phyloP scores from a whole-genome alignment of 257 asterid species.

The Plantago elongata region DNA sequence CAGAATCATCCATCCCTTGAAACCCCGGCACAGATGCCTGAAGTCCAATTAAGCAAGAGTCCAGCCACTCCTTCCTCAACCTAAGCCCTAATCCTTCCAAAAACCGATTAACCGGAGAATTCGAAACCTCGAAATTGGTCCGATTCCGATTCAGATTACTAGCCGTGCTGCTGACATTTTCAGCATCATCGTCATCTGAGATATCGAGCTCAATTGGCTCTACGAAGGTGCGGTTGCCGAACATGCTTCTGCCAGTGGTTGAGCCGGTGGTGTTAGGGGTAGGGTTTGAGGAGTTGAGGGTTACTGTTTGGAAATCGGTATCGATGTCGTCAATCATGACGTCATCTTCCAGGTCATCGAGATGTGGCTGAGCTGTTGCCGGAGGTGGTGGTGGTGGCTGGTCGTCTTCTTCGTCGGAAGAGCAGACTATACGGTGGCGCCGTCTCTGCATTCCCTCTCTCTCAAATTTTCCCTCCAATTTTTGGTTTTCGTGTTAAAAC shows the following conservation, averaged over 20 bases:
- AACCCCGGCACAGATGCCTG: conserved; percentile 41
- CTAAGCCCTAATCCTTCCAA: conserved; percentile 57
- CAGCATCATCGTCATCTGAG: conserved; percentile 41
- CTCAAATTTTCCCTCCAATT: conserved; percentile 42
- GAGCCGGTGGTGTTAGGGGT: conserved; percentile 31
- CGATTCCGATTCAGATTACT: not conserved
- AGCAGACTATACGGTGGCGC: conserved; percentile 51
- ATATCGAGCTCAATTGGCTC: conserved; percentile 47
- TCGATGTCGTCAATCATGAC: conserved; percentile 36
- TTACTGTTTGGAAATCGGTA: conserved; percentile 56
- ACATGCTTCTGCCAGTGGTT: not conserved
- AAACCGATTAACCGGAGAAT: conserved; percentile 40
- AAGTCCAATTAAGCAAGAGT: conserved; percentile 57
- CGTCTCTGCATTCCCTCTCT: conserved; percentile 40
- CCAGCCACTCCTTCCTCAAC: conserved; percentile 66
- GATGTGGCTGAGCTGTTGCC: conserved; percentile 5
- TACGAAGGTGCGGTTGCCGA: conserved; percentile 9
- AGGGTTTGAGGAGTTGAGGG: conserved; percentile 50
- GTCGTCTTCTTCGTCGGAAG: conserved; percentile 63
- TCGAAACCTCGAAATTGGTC: conserved; percentile 24
- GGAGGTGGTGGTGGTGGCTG: too few species aligned
- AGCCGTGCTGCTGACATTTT: not conserved
- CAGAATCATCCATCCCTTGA: conserved; percentile 42
- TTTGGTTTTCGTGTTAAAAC: not conserved
- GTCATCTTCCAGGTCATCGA: conserved; percentile 31